A percentile compares a stretch with the other conserved stretches of the same genome.
Conservation (phyloP, 345 rosid species). For the Linum lewisii region DNA sequence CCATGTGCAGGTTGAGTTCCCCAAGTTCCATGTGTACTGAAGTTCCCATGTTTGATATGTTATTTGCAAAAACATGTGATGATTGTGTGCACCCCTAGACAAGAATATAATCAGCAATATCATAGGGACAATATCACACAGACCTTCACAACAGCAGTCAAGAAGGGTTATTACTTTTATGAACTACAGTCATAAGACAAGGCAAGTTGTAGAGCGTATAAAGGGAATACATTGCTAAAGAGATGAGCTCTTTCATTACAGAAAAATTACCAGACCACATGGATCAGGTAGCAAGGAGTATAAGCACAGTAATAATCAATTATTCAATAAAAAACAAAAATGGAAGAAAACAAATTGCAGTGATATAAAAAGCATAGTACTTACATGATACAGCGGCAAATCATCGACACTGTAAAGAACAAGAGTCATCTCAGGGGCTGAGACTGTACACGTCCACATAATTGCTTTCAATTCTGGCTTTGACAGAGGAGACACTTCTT, state of each 20-base stretch:
- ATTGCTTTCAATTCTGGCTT: slow-evolving; percentile 51
- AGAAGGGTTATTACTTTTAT: neutral
- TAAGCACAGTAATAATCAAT: too few species aligned
- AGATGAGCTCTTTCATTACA: too few species aligned
- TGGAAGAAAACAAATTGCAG: neutral
- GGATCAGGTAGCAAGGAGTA: too few species aligned
- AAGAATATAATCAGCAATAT: slow-evolving; percentile 7
- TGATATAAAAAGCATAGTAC: slow-evolving; percentile 20
- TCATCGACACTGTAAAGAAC: slow-evolving; percentile 51
- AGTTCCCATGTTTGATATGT: slow-evolving; percentile 67
- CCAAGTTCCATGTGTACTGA: slow-evolving; percentile 89
- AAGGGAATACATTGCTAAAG: too few species aligned
- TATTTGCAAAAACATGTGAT: slow-evolving; percentile 85
- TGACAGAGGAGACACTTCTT: slow-evolving; percentile 29
- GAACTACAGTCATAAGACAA: neutral
- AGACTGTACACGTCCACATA: slow-evolving; percentile 88
- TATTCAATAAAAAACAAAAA: neutral
- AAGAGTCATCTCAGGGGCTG: slow-evolving; percentile 94
- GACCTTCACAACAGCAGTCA: neutral
- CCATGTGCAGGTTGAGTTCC: slow-evolving; percentile 84
- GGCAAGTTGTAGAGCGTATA: neutral
- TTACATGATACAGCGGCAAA: slow-evolving; percentile 80
- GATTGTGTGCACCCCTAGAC: slow-evolving; percentile 90
- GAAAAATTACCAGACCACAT: too few species aligned
- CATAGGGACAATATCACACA: neutral